Conservation (phyloP, 2,329 filamentous ascomycete species). For the Pyrenochaeta sp. region DNA sequence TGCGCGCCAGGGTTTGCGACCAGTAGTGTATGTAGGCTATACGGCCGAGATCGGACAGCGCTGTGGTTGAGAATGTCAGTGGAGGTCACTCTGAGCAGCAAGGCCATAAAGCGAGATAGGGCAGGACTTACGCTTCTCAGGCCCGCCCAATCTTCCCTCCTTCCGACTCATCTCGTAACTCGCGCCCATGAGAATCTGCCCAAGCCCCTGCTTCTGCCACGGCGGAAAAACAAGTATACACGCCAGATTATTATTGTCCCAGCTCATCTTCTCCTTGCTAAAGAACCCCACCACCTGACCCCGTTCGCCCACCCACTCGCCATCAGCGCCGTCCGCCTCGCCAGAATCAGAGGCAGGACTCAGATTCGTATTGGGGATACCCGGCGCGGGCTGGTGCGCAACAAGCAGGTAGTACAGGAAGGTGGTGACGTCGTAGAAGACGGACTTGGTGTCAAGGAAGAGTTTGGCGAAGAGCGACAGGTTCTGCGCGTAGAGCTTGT, state of each 20-base stretch:
- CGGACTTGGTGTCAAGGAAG: constrained; percentile 96
- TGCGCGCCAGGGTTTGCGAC: constrained; percentile 83
- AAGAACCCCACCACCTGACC: constrained; percentile 89
- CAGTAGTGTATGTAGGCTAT: constrained; percentile 87
- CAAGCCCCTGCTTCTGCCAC: constrained; percentile 90
- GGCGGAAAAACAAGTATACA: constrained; percentile 96
- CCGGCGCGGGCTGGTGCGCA: constrained; percentile 64
- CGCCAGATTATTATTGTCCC: constrained; percentile 97
- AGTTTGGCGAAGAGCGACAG: constrained; percentile 95
- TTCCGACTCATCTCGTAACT: constrained; percentile 90
- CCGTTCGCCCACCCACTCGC: constrained; percentile 1
- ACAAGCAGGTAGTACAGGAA: constrained; percentile 96
- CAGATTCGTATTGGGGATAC: constrained; percentile 44
- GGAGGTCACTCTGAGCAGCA: too few species aligned
- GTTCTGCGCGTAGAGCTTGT: constrained; percentile 92
- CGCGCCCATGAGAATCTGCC: constrained; percentile 87
- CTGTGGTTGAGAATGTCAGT: constrained; percentile 32
- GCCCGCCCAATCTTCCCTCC: constrained; percentile 85
- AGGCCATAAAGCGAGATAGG: too few species aligned
- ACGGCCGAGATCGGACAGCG: constrained; percentile 83
- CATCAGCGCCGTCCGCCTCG: constrained; percentile 3
- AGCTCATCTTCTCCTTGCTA: constrained; percentile 97
- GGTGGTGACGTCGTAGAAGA: constrained; percentile 94
- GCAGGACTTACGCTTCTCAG: constrained; percentile 80
- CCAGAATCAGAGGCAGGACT: too few species aligned